Base-by-base conservation (phyloP, 768 basidiomycete genomes). In the Trametes gibbosa region DNA sequence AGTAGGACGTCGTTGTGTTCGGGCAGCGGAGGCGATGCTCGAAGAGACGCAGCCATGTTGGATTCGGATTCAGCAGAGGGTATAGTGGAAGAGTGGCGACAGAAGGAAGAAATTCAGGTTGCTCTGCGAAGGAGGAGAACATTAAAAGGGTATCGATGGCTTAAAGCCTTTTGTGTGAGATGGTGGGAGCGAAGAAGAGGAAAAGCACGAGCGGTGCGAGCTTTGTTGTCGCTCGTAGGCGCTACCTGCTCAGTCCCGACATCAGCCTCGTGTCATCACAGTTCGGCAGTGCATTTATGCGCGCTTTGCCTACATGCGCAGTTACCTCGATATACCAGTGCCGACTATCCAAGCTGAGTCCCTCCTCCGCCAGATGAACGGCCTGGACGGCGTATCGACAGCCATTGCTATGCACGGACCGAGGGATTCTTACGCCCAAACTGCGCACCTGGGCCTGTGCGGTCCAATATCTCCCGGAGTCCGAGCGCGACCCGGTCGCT, bases 1-100 rank as follows among this genome's bases (percentile, higher is more conserved):
- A 79, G 69, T 10, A 69, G 70, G 29, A 75, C 67, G 7, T 75
- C 68, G 65, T 79, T 79, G 65, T 74, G 69, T 48, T 66, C 5
- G 13, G 58, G 63, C 54, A 66, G 50, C 29, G 62, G 50, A 16
- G 61, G 48, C 37, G 51, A n/a, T 34, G 51, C 8, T 21, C 41
- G 51, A 19, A 19, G 29, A 25, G 60, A 50, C 14, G 55, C 34
- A 19, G 34, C 25, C 48, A 56, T 61, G 59, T 16, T n/a, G 48
- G 25, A 13, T 7, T 48, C 19, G 25, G n/a, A 46, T 3, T 29
- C 13, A 37, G 4, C 13, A 34, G n/a, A 16, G 14, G 46, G 46
- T 29, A 17, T 14, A 14, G 27, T 14, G 46, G 39, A 19, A 39
- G 42, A 13, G 37, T 14, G 49, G 16, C 34, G 35, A 46, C 39